Percentiles rank a stretch among this genome's conserved stretches.
phyloP scores from a whole-genome alignment of 768 basidiomycete genomes.

The Trametes elegans region DNA sequence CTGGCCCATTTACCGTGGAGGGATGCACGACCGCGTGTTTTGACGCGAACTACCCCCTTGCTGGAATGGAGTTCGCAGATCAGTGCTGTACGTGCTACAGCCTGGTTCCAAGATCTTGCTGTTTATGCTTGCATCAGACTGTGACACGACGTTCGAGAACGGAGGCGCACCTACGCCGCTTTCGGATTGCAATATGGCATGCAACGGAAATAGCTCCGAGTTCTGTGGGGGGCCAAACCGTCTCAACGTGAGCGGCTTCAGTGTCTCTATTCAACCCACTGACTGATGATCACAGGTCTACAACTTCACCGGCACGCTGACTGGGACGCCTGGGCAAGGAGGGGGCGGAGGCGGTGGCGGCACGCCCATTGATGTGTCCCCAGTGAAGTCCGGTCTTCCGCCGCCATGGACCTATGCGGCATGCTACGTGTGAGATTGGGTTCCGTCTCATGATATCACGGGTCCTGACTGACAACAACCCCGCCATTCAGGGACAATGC shows the following conservation, averaged over 20 bases:
- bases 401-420: constrained; percentile 56
- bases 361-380: constrained; percentile 32
- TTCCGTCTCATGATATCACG: no score
- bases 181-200: constrained; percentile 66
- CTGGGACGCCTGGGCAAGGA: constrained; percentile 27
- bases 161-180: constrained; percentile 45
- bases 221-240: constrained; percentile 73
- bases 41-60: constrained; percentile 42
- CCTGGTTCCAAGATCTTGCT: background rate
- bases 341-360: constrained; percentile 18
- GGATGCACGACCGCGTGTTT: constrained; percentile 63
- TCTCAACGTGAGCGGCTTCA: constrained; percentile 42
- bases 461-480: background rate
- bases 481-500: constrained; percentile 47
- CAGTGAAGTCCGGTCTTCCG: constrained; percentile 53
- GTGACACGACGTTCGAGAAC: constrained; percentile 45
- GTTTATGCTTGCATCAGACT: constrained; percentile 39
- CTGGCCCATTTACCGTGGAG: constrained; percentile 50
- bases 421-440: constrained; percentile 53
- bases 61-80: constrained; percentile 41
- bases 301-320: constrained; percentile 65
- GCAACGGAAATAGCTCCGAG: constrained; percentile 58
- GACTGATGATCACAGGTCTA: constrained; percentile 35
- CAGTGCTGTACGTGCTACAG: constrained; percentile 24
- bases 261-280: background rate